A percentile compares a stretch with the other conserved stretches of the same genome.
These are phyloP conservation scores for Trichoderma asperellum DNA, from an alignment of 2,329 filamentous ascomycete species.

Conservation along the genomic window DNA sequence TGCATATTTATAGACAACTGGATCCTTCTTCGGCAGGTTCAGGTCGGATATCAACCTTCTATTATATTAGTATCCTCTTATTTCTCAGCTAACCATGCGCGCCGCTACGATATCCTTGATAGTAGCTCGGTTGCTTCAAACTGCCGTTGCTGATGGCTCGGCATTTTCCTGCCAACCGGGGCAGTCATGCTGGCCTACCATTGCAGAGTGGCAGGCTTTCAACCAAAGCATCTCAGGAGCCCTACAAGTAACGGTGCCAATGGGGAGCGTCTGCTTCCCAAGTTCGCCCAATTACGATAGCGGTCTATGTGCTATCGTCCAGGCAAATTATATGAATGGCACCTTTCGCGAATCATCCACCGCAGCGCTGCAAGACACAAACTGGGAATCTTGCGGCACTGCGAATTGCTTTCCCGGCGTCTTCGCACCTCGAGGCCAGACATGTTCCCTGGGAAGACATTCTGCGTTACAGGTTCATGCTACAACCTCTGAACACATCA, in stretches of 20 bases:
- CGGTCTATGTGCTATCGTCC: neutral
- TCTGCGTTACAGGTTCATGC: conserved; percentile 15
- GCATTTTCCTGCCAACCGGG: conserved; percentile 9
- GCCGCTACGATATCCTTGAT: neutral
- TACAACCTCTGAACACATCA: neutral
- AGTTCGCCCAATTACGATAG: conserved; percentile 14
- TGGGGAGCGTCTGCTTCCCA: conserved; percentile 50
- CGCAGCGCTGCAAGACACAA: neutral
- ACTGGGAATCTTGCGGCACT: conserved; percentile 17
- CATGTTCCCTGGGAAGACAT: conserved; percentile 7
- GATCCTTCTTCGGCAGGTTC: neutral
- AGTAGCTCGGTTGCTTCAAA: neutral
- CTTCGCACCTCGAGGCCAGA: neutral
- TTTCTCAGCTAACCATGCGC: neutral
- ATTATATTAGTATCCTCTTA: neutral
- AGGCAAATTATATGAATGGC: neutral
- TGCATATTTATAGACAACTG: neutral
- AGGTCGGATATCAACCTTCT: neutral
- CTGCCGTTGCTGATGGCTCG: neutral
- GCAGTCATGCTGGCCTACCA: conserved; percentile 53
- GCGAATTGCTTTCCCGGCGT: conserved; percentile 24
- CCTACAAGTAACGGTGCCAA: conserved; percentile 54
- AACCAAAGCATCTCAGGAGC: conserved; percentile 55
- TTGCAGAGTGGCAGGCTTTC: conserved; percentile 49
- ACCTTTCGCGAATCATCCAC: neutral